These are phyloP conservation scores for Stachybotrys chlorohalonatus DNA, from an alignment of 2,329 filamentous ascomycete species.

Conservation along the genomic window DNA sequence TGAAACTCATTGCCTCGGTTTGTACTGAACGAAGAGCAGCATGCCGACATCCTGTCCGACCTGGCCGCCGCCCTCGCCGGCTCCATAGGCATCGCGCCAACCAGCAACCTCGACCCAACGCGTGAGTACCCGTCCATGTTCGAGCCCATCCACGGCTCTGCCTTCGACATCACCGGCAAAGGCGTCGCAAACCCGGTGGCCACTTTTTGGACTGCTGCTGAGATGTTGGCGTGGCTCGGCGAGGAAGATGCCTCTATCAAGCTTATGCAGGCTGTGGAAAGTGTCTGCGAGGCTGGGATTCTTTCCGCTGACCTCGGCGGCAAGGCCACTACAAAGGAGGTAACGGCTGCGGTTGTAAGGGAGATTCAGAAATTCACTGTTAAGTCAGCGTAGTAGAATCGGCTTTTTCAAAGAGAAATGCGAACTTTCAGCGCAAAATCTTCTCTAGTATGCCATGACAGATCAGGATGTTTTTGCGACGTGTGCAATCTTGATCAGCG, in stretches of 20 bases:
- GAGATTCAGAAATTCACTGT: constrained; percentile 8
- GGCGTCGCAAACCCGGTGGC: constrained; percentile 48
- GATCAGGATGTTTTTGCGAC: too few species aligned
- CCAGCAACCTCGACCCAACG: constrained; percentile 56
- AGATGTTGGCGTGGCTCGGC: constrained; percentile 50
- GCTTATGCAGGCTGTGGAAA: constrained; percentile 43
- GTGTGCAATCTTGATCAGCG: too few species aligned
- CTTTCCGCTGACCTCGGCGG: constrained; percentile 46
- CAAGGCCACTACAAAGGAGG: constrained; percentile 22
- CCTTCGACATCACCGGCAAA: constrained; percentile 49
- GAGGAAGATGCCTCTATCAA: constrained; percentile 39
- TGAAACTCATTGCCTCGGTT: background rate
- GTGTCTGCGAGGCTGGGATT: constrained; percentile 41
- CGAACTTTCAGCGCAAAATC: too few species aligned
- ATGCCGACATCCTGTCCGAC: constrained; percentile 61
- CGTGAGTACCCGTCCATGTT: constrained; percentile 48
- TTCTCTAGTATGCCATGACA: too few species aligned
- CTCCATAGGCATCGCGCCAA: constrained; percentile 64
- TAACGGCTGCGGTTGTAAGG: constrained; percentile 22
- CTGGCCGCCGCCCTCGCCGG: constrained; percentile 61
- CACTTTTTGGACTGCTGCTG: constrained; percentile 49
- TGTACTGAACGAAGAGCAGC: constrained; percentile 9
- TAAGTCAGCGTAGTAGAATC: constrained; percentile 5
- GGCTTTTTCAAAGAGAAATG: too few species aligned
- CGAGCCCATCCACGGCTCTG: constrained; percentile 51